Conservation (phyloP, 208 protist species). For the Leptomonas seymouri region DNA sequence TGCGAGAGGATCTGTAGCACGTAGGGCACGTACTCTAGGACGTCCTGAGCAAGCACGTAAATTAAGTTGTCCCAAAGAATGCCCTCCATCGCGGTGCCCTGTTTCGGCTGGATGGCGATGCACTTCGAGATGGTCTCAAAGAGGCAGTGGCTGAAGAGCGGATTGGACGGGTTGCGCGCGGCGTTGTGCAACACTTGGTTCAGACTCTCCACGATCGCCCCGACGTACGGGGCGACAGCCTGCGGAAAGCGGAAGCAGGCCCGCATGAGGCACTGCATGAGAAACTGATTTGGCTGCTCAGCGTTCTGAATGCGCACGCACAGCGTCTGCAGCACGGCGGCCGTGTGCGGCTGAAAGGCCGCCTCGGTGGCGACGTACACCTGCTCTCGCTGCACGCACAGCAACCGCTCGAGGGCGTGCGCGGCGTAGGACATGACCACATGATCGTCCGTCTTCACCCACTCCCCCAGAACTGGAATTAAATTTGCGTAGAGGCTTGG, state of each 20-base stretch:
- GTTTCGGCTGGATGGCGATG: constrained; percentile 64
- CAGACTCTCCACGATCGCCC: constrained; percentile 59
- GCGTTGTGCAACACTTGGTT: constrained; percentile 56
- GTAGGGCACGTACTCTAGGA: constrained; percentile 97
- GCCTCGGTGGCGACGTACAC: constrained; percentile 41
- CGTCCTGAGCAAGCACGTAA: constrained; percentile 89
- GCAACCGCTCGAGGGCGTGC: constrained; percentile 89
- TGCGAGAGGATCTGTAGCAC: constrained; percentile 96
- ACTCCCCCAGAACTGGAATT: constrained; percentile 67
- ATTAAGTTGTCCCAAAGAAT: constrained; percentile 86
- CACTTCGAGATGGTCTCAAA: constrained; percentile 96
- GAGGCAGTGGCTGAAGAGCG: constrained; percentile 96
- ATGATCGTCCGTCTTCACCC: constrained; percentile 65
- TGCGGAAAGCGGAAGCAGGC: constrained; percentile 58
- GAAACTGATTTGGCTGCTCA: constrained; percentile 84
- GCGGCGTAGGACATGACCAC: constrained; percentile 96
- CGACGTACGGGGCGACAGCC: constrained; percentile 55
- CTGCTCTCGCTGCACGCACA: constrained; percentile 57
- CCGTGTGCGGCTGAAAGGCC: constrained; percentile 51
- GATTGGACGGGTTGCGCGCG: constrained; percentile 93
- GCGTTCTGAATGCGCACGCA: constrained; percentile 68
- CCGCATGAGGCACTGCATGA: constrained; percentile 93
- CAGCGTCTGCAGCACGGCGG: constrained; percentile 79
- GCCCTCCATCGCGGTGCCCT: constrained; percentile 72
- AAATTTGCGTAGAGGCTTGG: constrained; percentile 40